Evolutionary conservation across 805 yeast species (phyloP), one percentile per base, ranked within the genome.

Genomic region (Nakazawaea wyomingensis): DNA sequence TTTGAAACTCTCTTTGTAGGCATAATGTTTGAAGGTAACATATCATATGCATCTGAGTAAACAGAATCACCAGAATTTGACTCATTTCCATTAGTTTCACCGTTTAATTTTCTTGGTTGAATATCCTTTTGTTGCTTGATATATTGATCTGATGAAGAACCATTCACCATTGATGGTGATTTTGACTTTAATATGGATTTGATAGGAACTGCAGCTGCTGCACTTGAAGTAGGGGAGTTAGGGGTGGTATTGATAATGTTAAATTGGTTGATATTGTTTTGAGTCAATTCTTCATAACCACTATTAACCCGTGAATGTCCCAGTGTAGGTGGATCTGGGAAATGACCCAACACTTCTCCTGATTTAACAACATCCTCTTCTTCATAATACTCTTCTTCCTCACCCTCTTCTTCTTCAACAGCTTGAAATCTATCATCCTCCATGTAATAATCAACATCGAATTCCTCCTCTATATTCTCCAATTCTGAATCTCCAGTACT

Each of bases 401-500:
- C 43, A 13, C 5, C 9, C 13, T 34, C 47, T 7, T 41, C 43
- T n/a, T 48, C 50, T 27, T 40, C 47, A 6, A 21, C 18, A 22
- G 28, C 17, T 11, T 33, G 20, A 13, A 19, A 22, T 17, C 34
- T 24, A 1, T 32, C 31, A 2, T 39, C 44, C 28, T 41, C 49
- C 20, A 44, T 41, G 29, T 48, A 44, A 28, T 48, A 52, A 21
- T 51, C 53, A 34, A 49, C 50, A 34, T 54, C 56, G 37, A 50
- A 46, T 14, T 52, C 61, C 42, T 62, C 68, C 11, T 55, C 54
- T 18, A 64, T 63, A 11, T 56, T 51, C 2, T 46, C 55, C 36
- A 61, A 38, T 24, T 61, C 65, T 28, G 53, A 51, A 9, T 44
- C 50, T 18, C 44, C 42, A 18, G 39, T 44, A 14, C 59, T 57